phyloP scores from a whole-genome alignment of 345 rosid species.

The Physaria fendleri region DNA sequence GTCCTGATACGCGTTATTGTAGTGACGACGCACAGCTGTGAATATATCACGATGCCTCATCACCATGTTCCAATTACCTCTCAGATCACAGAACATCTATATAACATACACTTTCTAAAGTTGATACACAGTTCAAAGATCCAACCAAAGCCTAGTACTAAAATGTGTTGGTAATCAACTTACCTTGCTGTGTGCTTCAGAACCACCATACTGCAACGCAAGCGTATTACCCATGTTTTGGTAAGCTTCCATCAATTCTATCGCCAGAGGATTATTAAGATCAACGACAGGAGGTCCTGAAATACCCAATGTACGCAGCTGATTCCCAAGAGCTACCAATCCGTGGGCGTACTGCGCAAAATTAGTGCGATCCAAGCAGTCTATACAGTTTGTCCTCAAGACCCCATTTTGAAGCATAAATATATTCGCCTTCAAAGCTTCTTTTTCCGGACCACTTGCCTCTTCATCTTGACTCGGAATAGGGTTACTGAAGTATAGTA shows the following conservation, averaged over 20 bases:
- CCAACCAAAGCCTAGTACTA: not conserved
- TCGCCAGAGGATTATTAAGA: slow-evolving; percentile 58
- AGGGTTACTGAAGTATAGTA: slow-evolving; percentile 41
- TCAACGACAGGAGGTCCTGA: slow-evolving; percentile 44
- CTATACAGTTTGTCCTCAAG: slow-evolving; percentile 88
- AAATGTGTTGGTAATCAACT: not conserved
- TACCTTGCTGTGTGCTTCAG: slow-evolving; percentile 94
- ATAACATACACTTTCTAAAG: not conserved
- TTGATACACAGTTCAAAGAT: slow-evolving; percentile 1
- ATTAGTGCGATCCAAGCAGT: slow-evolving; percentile 92
- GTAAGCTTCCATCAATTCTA: slow-evolving; percentile 57
- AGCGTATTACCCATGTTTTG: slow-evolving; percentile 85
- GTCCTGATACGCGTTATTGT: slow-evolving; percentile 23
- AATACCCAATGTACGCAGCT: slow-evolving; percentile 58
- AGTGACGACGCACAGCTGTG: slow-evolving; percentile 26
- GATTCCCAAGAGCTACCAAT: slow-evolving; percentile 65
- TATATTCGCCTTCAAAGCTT: slow-evolving; percentile 24
- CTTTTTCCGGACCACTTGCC: slow-evolving; percentile 19
- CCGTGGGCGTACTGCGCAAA: slow-evolving; percentile 90
- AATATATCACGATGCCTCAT: slow-evolving; percentile 14
- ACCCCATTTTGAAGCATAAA: slow-evolving; percentile 63
- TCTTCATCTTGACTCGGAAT: slow-evolving; percentile 26
- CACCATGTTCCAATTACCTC: slow-evolving; percentile 28
- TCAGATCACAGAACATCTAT: slow-evolving; percentile 28
- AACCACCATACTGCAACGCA: slow-evolving; percentile 92